Evolutionary conservation across 179 eudicot species (phyloP).

Genomic region (Monotropa hypopitys): DNA sequence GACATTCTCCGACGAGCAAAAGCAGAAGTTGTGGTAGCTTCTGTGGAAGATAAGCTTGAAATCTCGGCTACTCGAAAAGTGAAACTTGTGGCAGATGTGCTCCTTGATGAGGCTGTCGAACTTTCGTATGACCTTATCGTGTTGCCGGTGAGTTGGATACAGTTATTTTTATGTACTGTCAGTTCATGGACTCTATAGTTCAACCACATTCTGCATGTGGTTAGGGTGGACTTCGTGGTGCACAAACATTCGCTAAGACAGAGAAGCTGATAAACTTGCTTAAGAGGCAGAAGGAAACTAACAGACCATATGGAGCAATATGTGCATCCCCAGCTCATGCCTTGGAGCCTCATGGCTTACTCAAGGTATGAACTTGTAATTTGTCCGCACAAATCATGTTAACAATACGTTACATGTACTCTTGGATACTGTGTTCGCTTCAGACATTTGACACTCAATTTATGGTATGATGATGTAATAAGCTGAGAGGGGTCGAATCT

Average conservation of each 20-base stretch:
- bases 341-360: conserved; percentile 84
- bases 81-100: conserved; percentile 74
- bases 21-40: conserved; percentile 83
- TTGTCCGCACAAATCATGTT: background rate
- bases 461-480: background rate
- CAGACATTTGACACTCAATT: background rate
- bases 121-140: conserved; percentile 70
- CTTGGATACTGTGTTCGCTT: background rate
- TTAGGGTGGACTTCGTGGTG: conserved; percentile 98
- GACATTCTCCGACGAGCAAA: conserved; percentile 84
- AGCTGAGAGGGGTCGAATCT: no score
- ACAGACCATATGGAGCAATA: conserved; percentile 79
- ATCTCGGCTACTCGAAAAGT: conserved; percentile 76
- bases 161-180: background rate
- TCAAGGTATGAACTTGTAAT: conserved; percentile 47
- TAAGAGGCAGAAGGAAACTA: conserved; percentile 76
- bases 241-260: conserved; percentile 68
- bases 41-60: conserved; percentile 63
- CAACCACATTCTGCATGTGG: background rate
- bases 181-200: background rate
- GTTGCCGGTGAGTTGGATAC: conserved; percentile 57
- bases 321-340: conserved; percentile 97
- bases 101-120: conserved; percentile 62
- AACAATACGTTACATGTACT: background rate
- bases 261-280: conserved; percentile 63